Conservation (phyloP, 2,329 filamentous ascomycete species). For the Pestalotiopsis sp. region DNA sequence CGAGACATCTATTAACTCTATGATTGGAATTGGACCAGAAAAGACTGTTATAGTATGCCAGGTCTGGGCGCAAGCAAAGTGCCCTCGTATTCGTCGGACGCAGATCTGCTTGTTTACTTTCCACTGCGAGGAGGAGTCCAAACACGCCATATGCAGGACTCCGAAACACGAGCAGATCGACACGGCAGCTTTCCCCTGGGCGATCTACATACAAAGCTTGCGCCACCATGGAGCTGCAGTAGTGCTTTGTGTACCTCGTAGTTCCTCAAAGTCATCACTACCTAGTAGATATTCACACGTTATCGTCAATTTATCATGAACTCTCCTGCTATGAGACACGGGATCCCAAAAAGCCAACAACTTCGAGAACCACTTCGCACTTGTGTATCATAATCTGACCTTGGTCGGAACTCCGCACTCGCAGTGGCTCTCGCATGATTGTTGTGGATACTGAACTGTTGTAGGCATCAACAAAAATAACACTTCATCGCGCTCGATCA, state of each 20-base stretch:
- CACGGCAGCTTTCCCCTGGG: not conserved
- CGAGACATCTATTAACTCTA: not conserved
- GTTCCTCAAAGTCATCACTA: not conserved
- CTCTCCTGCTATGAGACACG: no score
- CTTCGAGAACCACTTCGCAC: no score
- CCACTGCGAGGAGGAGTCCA: not conserved
- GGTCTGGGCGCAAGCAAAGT: not conserved
- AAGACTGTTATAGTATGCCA: not conserved
- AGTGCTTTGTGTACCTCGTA: not conserved
- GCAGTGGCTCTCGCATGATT: no score
- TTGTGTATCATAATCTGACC: no score
- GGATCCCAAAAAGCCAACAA: no score
- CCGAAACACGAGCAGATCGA: not conserved
- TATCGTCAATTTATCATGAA: no score
- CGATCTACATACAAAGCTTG: not conserved
- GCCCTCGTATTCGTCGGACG: not conserved
- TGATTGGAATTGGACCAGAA: not conserved
- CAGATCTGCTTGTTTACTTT: not conserved
- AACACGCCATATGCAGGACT: not conserved
- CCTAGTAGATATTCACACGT: no score
- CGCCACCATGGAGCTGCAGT: not conserved
- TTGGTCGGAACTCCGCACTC: no score
- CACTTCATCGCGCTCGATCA: no score
- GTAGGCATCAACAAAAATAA: no score
- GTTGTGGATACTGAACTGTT: no score